Evolutionary conservation across 257 asterid genomes (phyloP).

Genomic region (Plantago major): DNA sequence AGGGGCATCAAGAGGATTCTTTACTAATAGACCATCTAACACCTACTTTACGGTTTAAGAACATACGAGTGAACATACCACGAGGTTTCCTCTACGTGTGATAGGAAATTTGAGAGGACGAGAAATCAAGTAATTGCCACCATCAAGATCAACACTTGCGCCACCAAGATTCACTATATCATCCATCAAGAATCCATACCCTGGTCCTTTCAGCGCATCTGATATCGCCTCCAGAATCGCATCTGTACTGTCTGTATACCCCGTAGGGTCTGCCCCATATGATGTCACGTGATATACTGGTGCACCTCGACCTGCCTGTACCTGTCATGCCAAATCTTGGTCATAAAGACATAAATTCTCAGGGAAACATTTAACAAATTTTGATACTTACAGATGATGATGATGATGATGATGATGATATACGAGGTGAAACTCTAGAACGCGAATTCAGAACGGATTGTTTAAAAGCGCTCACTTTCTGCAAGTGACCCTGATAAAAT

Average conservation of each 20-base stretch:
- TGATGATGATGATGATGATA: constrained; percentile 3
- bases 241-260: constrained; percentile 58
- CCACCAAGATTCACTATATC: constrained; percentile 85
- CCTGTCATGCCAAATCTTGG: not conserved
- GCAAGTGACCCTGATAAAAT: constrained; percentile 10
- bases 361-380: not conserved
- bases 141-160: constrained; percentile 72
- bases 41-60: not conserved
- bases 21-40: not conserved
- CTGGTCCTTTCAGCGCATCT: constrained; percentile 59
- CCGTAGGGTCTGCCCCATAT: constrained; percentile 90
- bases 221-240: constrained; percentile 56
- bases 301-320: constrained; percentile 30
- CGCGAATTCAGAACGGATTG: constrained; percentile 20
- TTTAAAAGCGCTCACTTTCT: constrained; percentile 12
- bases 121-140: constrained; percentile 71
- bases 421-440: not conserved
- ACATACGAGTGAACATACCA: constrained; percentile 35
- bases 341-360: not conserved
- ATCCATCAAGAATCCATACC: constrained; percentile 42
- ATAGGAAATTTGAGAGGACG: constrained; percentile 64
- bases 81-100: constrained; percentile 61
- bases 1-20: not conserved
- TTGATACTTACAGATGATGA: not conserved
- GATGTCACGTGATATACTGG: constrained; percentile 54